Base-by-base conservation (phyloP, 1,284 basidiomycete species). In the Coniferiporia sulphurascens region DNA sequence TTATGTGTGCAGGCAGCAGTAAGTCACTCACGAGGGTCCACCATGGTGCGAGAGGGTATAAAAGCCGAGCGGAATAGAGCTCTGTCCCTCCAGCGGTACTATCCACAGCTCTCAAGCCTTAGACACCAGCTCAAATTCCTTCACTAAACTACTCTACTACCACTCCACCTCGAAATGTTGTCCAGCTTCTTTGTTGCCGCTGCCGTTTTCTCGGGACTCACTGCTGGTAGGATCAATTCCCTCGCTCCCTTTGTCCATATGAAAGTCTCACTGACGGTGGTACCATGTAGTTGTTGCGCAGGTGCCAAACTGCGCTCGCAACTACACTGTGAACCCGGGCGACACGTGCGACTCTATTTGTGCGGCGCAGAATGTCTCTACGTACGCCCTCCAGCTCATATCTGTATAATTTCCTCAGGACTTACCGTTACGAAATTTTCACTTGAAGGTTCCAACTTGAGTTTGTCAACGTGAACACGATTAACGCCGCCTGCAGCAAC, bases 331-430 rank as follows among this genome's bases (percentile, higher is more conserved):
- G 45, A 60, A 71, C 36, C 62, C 63, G 0, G 76, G 74, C n/a
- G 78, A 80, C 65, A 73, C 71, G 43, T 81, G 79, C 64, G 77
- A 81, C 67, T 69, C 64, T 49, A 79, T 81, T 65, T 79, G 78
- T 34, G 72, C 72, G 36, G 70, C 72, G 36, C 70, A 78, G 45
- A 74, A 75, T 56, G 75, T 72, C 17, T 79, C 78, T 10, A 79
- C 78, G 72, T 76, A 52, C 56, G 64, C 64, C 17, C 22, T 10
- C 21, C 17, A n/a, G 19, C 15, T 43, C 17, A 34, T 22, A 49
- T 56, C 10, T 10, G 13, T 21, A 32, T 3, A 19, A 21, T 15
- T 32, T 38, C 13, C 12, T n/a, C 7, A n/a, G 12, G 41, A 43
- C 41, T 13, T 43, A 43, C 3, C 7, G n/a, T 27, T 27, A 43